Base-by-base conservation (phyloP, 306 rosid species). In the Medicago arabica region DNA sequence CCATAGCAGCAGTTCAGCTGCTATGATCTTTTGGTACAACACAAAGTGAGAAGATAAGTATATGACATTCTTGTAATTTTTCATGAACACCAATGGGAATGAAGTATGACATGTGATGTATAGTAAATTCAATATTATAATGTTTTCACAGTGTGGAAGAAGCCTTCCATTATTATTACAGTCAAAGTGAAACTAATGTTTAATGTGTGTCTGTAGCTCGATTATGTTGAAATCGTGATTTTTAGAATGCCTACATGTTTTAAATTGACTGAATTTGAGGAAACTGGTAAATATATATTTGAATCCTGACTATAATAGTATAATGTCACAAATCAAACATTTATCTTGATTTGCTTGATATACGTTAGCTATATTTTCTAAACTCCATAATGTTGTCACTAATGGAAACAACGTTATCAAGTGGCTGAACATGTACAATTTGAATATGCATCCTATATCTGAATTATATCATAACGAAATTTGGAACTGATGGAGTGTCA, bases 1-100 rank as follows among this genome's bases (percentile, higher is more conserved):
- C 88, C 43, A 95, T 95, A 6, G 96, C 93, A 1, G 97, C 96
- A 3, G 99, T 95, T 83, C 96, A 88, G 76, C 92, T 95, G 79
- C 69, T 93, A 50, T 90, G 81, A 81, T 66, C n/a, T 38, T 54
- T 74, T 70, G 44, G 66, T 14, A 31, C 10, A 4, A 79, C 76
- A 50, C 71, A n/a, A 61, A 61, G 19, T 1, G 5, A 18, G 16
- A 53, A 71, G 36, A 82, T 55, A 75, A 75, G 64, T 69, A 15
- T 31, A 61, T 40, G 23, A 4, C 50, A 75, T 47, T 82, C 78
- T 7, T 81, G 82, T 65, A 53, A 82, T 55, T 68, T 80, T 76
- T 62, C 50, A 8, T 61, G 59, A 59, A 31, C 67, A 40, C 43
- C 21, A n/a, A 44, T 14, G 64, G 74, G 64, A 69, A 70, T 67